These are phyloP conservation scores for Eimeria falciformis DNA, from an alignment of 169 alveolate genomes.

Conservation along the genomic window DNA sequence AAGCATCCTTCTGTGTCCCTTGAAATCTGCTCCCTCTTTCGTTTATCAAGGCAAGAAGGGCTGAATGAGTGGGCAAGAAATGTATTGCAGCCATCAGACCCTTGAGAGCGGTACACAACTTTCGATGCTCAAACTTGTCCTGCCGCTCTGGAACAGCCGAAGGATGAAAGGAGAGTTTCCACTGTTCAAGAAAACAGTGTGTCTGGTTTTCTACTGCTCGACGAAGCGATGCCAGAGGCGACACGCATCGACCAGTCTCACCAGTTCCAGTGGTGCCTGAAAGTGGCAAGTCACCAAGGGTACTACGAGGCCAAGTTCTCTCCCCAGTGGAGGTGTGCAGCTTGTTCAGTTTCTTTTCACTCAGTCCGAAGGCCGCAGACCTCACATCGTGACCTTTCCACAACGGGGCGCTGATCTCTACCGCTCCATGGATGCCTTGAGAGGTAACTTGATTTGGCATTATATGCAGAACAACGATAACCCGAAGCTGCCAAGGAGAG, in stretches of 20 bases:
- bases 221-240: not conserved
- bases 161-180: conserved; percentile 42
- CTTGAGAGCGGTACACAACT: conserved; percentile 46
- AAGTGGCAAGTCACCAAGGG: not conserved
- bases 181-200: not conserved
- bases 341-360: not conserved
- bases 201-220: conserved; percentile 5
- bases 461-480: not conserved
- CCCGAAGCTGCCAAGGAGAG: conserved; percentile 45
- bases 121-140: conserved; percentile 33
- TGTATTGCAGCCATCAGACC: conserved; percentile 37
- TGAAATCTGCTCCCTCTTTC: not conserved
- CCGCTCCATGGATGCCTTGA: not conserved
- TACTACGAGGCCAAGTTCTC: not conserved
- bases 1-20: not conserved
- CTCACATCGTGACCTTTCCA: not conserved
- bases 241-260: not conserved
- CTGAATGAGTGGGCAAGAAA: conserved; percentile 51
- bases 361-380: not conserved
- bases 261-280: not conserved
- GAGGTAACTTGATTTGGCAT: not conserved
- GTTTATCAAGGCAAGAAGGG: conserved; percentile 8
- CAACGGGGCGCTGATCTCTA: conserved; percentile 12
- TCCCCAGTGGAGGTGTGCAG: not conserved
- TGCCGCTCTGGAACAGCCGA: not conserved